Evolutionary conservation across 2,329 filamentous ascomycete species (phyloP).

Genomic region (Thermothelomyces thermophilus): DNA sequence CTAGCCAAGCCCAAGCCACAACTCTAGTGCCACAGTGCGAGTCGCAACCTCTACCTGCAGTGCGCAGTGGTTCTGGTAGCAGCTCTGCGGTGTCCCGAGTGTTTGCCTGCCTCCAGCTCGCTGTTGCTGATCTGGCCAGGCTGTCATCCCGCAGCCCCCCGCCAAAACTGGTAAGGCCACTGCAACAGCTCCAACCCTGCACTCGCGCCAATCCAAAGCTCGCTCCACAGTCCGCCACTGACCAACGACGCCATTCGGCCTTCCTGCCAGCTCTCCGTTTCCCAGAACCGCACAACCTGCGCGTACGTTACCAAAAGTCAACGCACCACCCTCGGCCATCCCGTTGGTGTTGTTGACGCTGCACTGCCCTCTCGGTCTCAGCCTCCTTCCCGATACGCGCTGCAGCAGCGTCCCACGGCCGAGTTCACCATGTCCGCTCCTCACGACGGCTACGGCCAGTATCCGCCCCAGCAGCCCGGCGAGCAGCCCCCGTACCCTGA

Average conservation of each 20-base stretch:
- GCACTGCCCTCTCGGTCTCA: conserved; percentile 14
- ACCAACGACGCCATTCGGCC: conserved; percentile 4
- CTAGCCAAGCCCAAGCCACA: background rate
- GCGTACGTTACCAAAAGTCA: background rate
- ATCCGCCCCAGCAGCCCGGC: conserved; percentile 37
- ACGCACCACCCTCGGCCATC: conserved; percentile 2
- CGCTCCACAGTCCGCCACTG: conserved; percentile 17
- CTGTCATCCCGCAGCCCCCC: conserved; percentile 21
- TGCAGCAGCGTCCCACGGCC: conserved; percentile 22
- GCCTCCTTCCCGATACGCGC: conserved; percentile 16
- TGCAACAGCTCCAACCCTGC: conserved; percentile 11
- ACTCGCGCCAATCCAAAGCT: conserved; percentile 5
- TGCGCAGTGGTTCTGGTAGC: too few relatives aligned
- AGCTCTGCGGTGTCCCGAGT: background rate
- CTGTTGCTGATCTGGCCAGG: conserved; percentile 20
- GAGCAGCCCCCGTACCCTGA: conserved; percentile 35
- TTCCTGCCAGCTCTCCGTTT: conserved; percentile 8
- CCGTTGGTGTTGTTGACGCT: conserved; percentile 11
- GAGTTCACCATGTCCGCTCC: conserved; percentile 47
- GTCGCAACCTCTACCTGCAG: background rate
- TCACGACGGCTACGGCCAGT: conserved; percentile 49
- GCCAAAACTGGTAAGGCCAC: conserved; percentile 9
- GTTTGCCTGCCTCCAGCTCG: background rate
- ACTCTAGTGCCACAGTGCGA: conserved; percentile 14
- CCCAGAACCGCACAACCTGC: background rate